These are phyloP conservation scores for Phaeomoniella chlamydospora DNA, from an alignment of 2,329 filamentous ascomycete species.

Conservation along the genomic window DNA sequence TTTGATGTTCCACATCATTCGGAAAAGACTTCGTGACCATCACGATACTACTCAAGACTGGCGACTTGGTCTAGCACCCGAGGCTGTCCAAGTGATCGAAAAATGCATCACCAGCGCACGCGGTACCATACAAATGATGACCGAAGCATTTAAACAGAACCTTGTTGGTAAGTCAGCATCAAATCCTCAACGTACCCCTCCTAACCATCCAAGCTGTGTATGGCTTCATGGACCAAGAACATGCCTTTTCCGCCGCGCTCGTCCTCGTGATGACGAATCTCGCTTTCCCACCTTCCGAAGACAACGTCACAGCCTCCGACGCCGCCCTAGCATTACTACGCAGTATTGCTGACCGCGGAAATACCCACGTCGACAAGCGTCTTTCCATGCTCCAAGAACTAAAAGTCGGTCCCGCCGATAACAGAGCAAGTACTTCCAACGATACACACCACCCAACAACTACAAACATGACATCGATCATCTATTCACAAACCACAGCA, in stretches of 20 bases:
- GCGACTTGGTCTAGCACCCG: conserved; percentile 31
- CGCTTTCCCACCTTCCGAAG: conserved; percentile 31
- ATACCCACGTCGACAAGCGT: conserved; percentile 31
- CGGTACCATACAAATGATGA: conserved; percentile 34
- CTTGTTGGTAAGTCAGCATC: conserved; percentile 27
- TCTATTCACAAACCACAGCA: background rate
- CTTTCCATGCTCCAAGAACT: conserved; percentile 23
- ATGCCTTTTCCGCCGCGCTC: conserved; percentile 39
- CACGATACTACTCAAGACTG: conserved; percentile 25
- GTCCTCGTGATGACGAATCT: conserved; percentile 41
- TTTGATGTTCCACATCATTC: conserved; percentile 38
- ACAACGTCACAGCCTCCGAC: conserved; percentile 30
- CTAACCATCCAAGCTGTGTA: conserved; percentile 28
- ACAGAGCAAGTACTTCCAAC: conserved; percentile 11
- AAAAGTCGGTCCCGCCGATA: conserved; percentile 9
- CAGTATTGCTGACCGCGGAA: conserved; percentile 38
- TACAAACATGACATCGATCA: conserved; percentile 1
- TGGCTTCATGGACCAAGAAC: conserved; percentile 43
- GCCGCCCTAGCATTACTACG: conserved; percentile 30
- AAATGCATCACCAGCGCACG: conserved; percentile 36
- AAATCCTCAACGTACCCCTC: background rate
- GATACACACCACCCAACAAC: conserved; percentile 1
- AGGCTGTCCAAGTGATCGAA: conserved; percentile 37
- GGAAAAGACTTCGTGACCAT: conserved; percentile 27
- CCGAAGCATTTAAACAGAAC: conserved; percentile 31